Percentiles rank a stretch among this genome's conserved stretches.
Conservation (phyloP, 1,139 yeast genomes). For the Hyphopichia pseudoburtonii region DNA sequence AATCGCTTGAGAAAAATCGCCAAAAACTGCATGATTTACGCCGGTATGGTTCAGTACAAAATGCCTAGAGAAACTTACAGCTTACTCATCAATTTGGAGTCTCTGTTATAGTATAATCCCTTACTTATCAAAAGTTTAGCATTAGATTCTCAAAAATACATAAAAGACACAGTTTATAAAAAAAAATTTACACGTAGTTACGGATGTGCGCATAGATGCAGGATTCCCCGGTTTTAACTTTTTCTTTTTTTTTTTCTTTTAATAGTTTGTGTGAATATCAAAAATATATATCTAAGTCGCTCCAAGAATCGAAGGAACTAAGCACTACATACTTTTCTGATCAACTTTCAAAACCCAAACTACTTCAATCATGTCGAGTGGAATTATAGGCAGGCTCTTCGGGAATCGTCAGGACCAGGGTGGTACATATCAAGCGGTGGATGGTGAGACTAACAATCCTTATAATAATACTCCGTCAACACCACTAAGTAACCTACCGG, state of each 20-base stretch:
- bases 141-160: too few relatives aligned
- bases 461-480: background rate
- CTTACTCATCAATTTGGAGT: conserved; percentile 67
- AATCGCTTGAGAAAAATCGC: conserved; percentile 63
- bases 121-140: too few relatives aligned
- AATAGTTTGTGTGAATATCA: too few relatives aligned
- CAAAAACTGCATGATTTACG: conserved; percentile 87
- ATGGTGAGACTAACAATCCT: background rate
- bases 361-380: background rate
- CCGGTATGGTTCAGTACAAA: conserved; percentile 92
- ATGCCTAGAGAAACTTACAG: conserved; percentile 93
- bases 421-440: background rate
- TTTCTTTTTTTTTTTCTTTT: too few relatives aligned
- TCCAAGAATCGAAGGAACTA: too few relatives aligned
- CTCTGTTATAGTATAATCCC: conserved; percentile 8
- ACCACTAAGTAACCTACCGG: conserved; percentile 1
- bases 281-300: too few relatives aligned
- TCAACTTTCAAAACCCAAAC: too few relatives aligned
- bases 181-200: too few relatives aligned
- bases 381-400: background rate
- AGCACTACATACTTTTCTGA: too few relatives aligned
- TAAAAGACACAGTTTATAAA: too few relatives aligned
- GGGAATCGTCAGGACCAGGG: background rate
- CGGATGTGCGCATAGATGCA: too few relatives aligned
- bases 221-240: too few relatives aligned